Evolutionary conservation across 352 stramenopile species (phyloP).

Genomic region (Hyaloperonospora arabidopsidis): DNA sequence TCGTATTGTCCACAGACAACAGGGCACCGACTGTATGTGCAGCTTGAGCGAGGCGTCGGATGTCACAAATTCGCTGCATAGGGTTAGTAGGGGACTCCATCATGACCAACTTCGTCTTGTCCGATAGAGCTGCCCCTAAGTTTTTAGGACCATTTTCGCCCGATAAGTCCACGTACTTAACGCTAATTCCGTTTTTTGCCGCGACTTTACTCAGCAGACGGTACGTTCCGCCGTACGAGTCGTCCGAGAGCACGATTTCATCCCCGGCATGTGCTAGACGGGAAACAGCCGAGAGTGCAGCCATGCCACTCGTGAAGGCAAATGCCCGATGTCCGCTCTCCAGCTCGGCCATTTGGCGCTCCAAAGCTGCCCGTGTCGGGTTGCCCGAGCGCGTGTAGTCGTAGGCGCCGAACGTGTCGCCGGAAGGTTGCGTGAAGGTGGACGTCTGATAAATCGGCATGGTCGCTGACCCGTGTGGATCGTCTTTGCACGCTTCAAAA

Average conservation of each 20-base stretch:
- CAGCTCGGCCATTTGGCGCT: conserved; percentile 87
- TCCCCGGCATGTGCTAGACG: conserved; percentile 86
- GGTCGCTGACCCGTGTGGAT: conserved; percentile 82
- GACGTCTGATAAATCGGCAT: conserved; percentile 92
- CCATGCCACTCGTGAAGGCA: conserved; percentile 93
- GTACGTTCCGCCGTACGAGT: conserved; percentile 96
- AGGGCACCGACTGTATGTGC: conserved; percentile 76
- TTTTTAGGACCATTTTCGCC: conserved; percentile 57
- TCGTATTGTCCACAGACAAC: conserved; percentile 94
- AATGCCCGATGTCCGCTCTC: conserved; percentile 71
- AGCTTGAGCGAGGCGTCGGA: conserved; percentile 68
- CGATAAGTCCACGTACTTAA: conserved; percentile 85
- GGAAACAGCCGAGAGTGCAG: conserved; percentile 88
- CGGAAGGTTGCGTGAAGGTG: conserved; percentile 85
- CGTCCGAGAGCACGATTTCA: conserved; percentile 89
- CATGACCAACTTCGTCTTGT: conserved; percentile 92
- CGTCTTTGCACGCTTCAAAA: conserved; percentile 81
- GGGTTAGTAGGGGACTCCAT: conserved; percentile 96
- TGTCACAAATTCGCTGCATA: conserved; percentile 92
- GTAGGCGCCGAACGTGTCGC: conserved; percentile 86
- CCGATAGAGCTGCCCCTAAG: conserved; percentile 39
- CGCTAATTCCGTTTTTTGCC: conserved; percentile 62
- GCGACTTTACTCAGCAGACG: conserved; percentile 87
- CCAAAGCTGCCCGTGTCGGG: conserved; percentile 88
- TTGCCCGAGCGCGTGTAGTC: conserved; percentile 93